Percentiles rank a stretch among this genome's conserved stretches.
These are phyloP conservation scores for Tetrahymena elliotti DNA, from an alignment of 73 alveolate genomes.

Conservation along the genomic window DNA sequence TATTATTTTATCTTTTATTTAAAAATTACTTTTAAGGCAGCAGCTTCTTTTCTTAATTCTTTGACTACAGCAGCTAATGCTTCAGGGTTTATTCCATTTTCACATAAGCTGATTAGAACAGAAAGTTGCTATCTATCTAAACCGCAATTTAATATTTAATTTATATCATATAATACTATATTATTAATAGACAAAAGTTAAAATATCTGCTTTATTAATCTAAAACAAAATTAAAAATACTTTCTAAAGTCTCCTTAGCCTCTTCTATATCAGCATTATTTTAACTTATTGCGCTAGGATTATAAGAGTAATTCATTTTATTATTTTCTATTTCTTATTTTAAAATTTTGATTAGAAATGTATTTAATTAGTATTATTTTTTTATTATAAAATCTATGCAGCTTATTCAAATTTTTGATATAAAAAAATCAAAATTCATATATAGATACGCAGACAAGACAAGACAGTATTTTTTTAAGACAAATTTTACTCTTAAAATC, in stretches of 20 bases:
- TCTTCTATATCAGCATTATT: constrained; percentile 30
- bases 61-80: constrained; percentile 83
- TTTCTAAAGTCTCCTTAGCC: constrained; percentile 38
- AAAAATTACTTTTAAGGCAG: constrained; percentile 52
- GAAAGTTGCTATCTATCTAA: constrained; percentile 72
- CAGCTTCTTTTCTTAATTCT: constrained; percentile 83
- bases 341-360: neutral
- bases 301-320: neutral
- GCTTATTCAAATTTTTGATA: neutral
- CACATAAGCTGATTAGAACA: constrained; percentile 69
- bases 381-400: neutral
- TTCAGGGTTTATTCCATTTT: constrained; percentile 93
- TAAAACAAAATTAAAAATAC: neutral
- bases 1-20: neutral
- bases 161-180: constrained; percentile 68
- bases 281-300: neutral
- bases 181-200: neutral
- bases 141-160: constrained; percentile 85
- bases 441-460: too few species aligned
- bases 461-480: neutral
- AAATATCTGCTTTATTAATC: neutral
- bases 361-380: neutral
- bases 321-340: neutral
- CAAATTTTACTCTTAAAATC: neutral
- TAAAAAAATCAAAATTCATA: neutral